These are phyloP conservation scores for Candida golubevii DNA, from an alignment of 805 yeast genomes.

Conservation along the genomic window DNA sequence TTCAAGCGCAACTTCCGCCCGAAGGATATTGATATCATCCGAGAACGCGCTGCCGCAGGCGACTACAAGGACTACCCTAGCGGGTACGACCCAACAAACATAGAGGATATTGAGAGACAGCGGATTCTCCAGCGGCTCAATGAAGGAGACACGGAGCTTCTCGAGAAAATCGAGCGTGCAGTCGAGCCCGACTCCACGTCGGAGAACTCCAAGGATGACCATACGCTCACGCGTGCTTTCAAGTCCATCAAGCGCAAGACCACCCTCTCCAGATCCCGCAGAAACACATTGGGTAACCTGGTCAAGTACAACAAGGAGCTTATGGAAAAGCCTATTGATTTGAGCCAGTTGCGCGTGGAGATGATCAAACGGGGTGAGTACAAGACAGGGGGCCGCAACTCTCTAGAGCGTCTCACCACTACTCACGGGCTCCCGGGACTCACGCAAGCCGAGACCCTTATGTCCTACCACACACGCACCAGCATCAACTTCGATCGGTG, in stretches of 20 bases:
- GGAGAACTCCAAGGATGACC: slow-evolving; percentile 7
- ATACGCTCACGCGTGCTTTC: slow-evolving; percentile 22
- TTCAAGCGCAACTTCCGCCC: slow-evolving; percentile 53
- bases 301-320: slow-evolving; percentile 19
- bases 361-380: slow-evolving; percentile 39
- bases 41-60: slow-evolving; percentile 57
- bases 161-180: slow-evolving; percentile 32
- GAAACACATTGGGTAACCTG: slow-evolving; percentile 20
- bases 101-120: slow-evolving; percentile 39
- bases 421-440: slow-evolving; percentile 48
- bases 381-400: slow-evolving; percentile 26
- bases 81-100: slow-evolving; percentile 51
- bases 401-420: slow-evolving; percentile 39
- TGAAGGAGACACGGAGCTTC: slow-evolving; percentile 30
- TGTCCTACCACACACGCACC: slow-evolving; percentile 40
- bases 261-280: slow-evolving; percentile 24
- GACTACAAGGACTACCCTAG: slow-evolving; percentile 46
- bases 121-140: slow-evolving; percentile 30
- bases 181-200: slow-evolving; percentile 13
- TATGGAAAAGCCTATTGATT: slow-evolving; percentile 30
- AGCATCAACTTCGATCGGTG: slow-evolving; percentile 30
- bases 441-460: slow-evolving; percentile 45
- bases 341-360: slow-evolving; percentile 32
- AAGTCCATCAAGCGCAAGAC: slow-evolving; percentile 32
- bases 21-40: slow-evolving; percentile 62